Evolutionary conservation across 768 basidiomycete genomes (phyloP).

Genomic region (Boletus insuetus): DNA sequence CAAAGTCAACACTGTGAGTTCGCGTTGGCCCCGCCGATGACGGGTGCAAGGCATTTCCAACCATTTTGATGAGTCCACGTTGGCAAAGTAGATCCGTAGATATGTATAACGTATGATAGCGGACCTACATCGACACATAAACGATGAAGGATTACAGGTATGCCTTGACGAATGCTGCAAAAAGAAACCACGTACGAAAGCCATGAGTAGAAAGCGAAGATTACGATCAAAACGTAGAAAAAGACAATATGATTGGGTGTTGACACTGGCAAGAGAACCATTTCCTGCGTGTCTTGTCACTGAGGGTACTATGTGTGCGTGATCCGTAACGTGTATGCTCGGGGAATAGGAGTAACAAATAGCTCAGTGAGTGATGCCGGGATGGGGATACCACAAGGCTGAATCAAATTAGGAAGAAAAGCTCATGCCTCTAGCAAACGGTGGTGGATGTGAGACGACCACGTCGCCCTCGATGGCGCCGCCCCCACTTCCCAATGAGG

Average conservation of each 20-base stretch:
- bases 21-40: too few relatives aligned
- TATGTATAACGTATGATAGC: too few relatives aligned
- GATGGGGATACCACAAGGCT: background rate
- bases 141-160: background rate
- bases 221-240: background rate
- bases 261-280: background rate
- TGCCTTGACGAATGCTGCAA: background rate
- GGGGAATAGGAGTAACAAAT: background rate
- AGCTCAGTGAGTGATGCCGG: background rate
- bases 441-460: conserved; percentile 4
- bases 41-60: too few relatives aligned
- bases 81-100: too few relatives aligned
- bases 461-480: background rate
- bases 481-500: background rate
- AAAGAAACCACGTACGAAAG: background rate
- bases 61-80: too few relatives aligned
- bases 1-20: too few relatives aligned
- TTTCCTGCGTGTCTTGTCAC: background rate
- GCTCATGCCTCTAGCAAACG: conserved; percentile 26
- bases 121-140: too few relatives aligned
- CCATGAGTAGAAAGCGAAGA: background rate
- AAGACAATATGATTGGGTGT: background rate
- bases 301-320: conserved; percentile 8
- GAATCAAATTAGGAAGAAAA: conserved; percentile 15
- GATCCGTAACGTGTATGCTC: background rate